Evolutionary conservation across 495 filamentous ascomycete species (phyloP), one percentile per base, ranked within the genome.

Genomic region (Hyaloscypha finlandica): DNA sequence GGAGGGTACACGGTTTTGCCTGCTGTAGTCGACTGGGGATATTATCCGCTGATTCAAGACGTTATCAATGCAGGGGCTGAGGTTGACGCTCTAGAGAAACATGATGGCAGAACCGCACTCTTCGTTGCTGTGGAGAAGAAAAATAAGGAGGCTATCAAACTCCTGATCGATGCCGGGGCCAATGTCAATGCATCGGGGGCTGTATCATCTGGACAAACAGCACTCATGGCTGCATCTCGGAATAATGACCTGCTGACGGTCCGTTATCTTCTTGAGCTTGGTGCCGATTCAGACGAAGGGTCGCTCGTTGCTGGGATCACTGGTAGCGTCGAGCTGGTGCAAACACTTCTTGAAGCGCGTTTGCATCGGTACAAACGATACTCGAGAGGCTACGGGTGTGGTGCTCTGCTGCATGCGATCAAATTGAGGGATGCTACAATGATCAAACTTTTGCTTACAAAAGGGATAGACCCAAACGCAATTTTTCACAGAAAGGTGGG

Each of bases 401-500:
- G 33, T 25, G 48, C 52, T 64, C 52, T 64, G 62, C 48, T 9
- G 2, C 37, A 56, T 64, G 62, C 52, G 3, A 59, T 66, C 25
- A n/a, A n/a, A 3, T 35, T 59, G 4, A 63, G 31, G 53, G 64
- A 60, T 30, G 54, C 61, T 14, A 33, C 71, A 5, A 35, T 79
- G 4, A 71, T 76, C 3, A 58, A 71, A 45, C 67, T 69, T 60
- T 70, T 81, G 2, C 61, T 80, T 35, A 65, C 66, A 33, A 70
- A 64, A 42, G 74, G 72, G 14, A 77, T 77, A 37, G 66, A 79
- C 8, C 48, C 73, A 30, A 74, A 74, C 59, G 59, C 59, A n/a
- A 61, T 61, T 61, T 8, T 39, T 8, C 2, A 61, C 59, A 61
- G 20, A 42, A 61, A 61, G 35, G 16, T 61, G 19, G 59, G 59